Evolutionary conservation across 108 stramenopile species (phyloP).

Genomic region (Cyclotella choctawhatcheeana): DNA sequence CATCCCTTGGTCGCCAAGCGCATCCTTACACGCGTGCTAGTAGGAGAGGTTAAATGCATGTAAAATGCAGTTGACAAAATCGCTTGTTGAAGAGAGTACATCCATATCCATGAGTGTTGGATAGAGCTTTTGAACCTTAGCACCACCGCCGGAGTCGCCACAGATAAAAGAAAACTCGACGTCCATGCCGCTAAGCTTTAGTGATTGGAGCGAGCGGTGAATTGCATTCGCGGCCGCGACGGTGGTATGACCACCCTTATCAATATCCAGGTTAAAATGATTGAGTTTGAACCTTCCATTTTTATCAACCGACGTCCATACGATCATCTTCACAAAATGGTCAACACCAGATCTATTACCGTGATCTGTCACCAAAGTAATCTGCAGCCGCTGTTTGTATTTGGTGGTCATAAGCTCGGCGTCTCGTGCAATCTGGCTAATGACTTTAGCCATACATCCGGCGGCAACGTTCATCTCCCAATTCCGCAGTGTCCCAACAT

Average conservation of each 20-base stretch:
- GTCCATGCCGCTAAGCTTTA: background rate
- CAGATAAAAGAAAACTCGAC: background rate
- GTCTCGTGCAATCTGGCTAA: background rate
- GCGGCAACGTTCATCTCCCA: background rate
- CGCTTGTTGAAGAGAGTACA: background rate
- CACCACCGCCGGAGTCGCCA: constrained; percentile 24
- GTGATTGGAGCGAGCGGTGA: background rate
- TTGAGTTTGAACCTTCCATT: background rate
- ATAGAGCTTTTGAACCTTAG: constrained; percentile 6
- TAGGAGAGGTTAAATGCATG: background rate
- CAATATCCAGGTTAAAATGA: constrained; percentile 7
- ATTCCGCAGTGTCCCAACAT: constrained; percentile 1
- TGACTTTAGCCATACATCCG: constrained; percentile 1
- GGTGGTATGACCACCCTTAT: constrained; percentile 11
- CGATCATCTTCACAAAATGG: constrained; percentile 2
- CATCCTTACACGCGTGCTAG: background rate
- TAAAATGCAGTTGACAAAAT: background rate
- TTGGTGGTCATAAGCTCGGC: background rate
- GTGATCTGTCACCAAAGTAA: background rate
- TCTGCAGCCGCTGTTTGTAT: background rate
- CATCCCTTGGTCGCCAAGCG: constrained; percentile 11
- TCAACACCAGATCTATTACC: background rate
- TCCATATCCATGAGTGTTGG: background rate
- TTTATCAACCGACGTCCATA: background rate
- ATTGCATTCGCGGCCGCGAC: constrained; percentile 16